Evolutionary conservation across 1,284 basidiomycete genomes (phyloP).

Genomic region (Moesziomyces parantarcticus): DNA sequence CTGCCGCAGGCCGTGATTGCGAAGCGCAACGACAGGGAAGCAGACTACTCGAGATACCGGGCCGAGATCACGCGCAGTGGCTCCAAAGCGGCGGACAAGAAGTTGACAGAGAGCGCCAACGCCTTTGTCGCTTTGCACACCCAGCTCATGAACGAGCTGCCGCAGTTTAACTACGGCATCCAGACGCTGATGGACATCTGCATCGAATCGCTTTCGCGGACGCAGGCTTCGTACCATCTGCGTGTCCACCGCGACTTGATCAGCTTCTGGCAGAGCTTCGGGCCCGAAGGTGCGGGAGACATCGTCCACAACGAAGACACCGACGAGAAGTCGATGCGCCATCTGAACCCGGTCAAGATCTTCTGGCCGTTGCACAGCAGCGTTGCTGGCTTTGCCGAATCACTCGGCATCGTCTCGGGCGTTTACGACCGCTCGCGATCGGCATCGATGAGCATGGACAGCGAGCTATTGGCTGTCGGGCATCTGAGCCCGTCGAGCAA

Average conservation of each 20-base stretch:
- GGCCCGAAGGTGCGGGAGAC: constrained; percentile 32
- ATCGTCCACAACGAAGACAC: constrained; percentile 37
- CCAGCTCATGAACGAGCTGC: constrained; percentile 69
- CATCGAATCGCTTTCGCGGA: constrained; percentile 62
- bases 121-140: constrained; percentile 67
- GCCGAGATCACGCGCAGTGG: constrained; percentile 29
- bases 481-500: constrained; percentile 27
- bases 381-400: constrained; percentile 35
- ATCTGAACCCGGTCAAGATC: constrained; percentile 49
- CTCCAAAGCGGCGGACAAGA: constrained; percentile 42
- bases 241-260: constrained; percentile 42
- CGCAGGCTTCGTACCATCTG: constrained; percentile 63
- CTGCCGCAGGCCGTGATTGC: constrained; percentile 62
- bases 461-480: constrained; percentile 14
- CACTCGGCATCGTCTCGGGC: constrained; percentile 34
- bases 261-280: constrained; percentile 41
- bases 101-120: constrained; percentile 58
- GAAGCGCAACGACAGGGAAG: constrained; percentile 67
- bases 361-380: constrained; percentile 52
- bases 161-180: constrained; percentile 66
- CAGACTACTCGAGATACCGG: constrained; percentile 65
- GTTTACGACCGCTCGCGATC: constrained; percentile 10
- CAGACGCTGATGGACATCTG: constrained; percentile 67
- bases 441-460: constrained; percentile 29
- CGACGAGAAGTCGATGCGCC: constrained; percentile 37